These are phyloP conservation scores for Volvox africanus DNA, from an alignment of 139 green algal genomes.

Conservation along the genomic window DNA sequence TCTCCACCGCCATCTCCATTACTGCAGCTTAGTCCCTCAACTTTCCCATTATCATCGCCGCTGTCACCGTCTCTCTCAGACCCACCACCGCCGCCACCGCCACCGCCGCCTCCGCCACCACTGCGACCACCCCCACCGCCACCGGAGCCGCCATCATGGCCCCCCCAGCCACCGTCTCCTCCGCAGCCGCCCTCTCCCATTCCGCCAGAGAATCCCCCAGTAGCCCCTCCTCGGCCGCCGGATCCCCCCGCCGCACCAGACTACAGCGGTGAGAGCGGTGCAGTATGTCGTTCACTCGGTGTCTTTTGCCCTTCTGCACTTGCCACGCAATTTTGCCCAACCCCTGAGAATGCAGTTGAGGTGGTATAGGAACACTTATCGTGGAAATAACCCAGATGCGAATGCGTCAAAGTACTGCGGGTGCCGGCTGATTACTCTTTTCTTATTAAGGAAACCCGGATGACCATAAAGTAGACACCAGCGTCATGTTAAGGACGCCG, in stretches of 20 bases:
- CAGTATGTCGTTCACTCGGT: no score
- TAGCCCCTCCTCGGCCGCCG: background rate
- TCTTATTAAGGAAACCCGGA: no score
- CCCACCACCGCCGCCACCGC: background rate
- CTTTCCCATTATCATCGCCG: background rate
- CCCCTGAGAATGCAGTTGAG: no score
- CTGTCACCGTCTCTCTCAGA: background rate
- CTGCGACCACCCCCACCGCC: background rate
- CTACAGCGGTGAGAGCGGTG: background rate
- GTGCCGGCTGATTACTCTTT: no score
- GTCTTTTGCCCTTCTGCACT: no score
- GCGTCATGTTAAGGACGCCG: no score
- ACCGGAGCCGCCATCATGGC: background rate
- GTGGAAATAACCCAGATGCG: no score
- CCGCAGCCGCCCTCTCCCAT: background rate
- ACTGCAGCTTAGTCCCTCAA: background rate
- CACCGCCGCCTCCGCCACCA: background rate
- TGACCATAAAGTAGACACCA: no score
- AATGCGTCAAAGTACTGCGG: no score
- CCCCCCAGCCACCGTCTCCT: background rate
- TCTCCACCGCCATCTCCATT: background rate
- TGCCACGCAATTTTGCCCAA: no score
- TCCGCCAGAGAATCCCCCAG: background rate
- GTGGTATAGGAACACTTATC: no score
- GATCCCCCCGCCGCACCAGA: background rate